These are phyloP conservation scores for Ophiostoma tasmaniense DNA, from an alignment of 2,329 filamentous ascomycete species.

Conservation along the genomic window DNA sequence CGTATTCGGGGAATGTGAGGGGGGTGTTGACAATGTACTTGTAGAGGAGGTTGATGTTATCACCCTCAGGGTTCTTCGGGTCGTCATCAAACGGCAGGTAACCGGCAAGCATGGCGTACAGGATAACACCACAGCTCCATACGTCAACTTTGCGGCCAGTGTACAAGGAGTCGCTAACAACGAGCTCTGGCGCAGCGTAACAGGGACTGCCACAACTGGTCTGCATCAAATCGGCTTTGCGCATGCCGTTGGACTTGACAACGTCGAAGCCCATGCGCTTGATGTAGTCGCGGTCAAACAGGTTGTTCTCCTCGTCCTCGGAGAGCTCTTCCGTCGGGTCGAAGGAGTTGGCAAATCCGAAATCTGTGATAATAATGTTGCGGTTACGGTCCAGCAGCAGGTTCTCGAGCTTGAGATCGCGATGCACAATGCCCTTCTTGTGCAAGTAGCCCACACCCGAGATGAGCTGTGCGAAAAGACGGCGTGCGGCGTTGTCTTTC, in stretches of 20 bases:
- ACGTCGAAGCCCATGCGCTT: slow-evolving; percentile 80
- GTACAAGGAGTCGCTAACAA: slow-evolving; percentile 94
- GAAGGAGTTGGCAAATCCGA: slow-evolving; percentile 97
- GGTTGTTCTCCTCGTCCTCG: slow-evolving; percentile 81
- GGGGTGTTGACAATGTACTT: slow-evolving; percentile 98
- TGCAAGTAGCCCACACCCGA: slow-evolving; percentile 96
- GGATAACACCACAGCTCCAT: slow-evolving; percentile 97
- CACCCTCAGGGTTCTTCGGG: slow-evolving; percentile 93
- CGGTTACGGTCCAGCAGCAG: slow-evolving; percentile 88
- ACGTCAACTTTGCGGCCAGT: slow-evolving; percentile 97
- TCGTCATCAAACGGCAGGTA: slow-evolving; percentile 98
- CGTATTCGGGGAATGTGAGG: slow-evolving; percentile 96
- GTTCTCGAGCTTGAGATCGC: slow-evolving; percentile 95
- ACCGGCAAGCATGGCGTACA: slow-evolving; percentile 97
- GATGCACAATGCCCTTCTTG: slow-evolving; percentile 96
- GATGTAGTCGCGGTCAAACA: slow-evolving; percentile 81
- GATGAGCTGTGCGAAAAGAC: slow-evolving; percentile 88
- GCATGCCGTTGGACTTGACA: slow-evolving; percentile 61
- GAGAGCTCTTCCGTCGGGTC: slow-evolving; percentile 78
- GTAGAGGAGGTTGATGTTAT: slow-evolving; percentile 98
- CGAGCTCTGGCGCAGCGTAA: slow-evolving; percentile 92
- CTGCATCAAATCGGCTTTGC: slow-evolving; percentile 94
- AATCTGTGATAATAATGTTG: slow-evolving; percentile 99
- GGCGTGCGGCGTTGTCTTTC: slow-evolving; percentile 83
- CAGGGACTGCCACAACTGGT: slow-evolving; percentile 97